Evolutionary conservation across 2,329 filamentous ascomycete species (phyloP).

Genomic region (Venturiaceae sp.): DNA sequence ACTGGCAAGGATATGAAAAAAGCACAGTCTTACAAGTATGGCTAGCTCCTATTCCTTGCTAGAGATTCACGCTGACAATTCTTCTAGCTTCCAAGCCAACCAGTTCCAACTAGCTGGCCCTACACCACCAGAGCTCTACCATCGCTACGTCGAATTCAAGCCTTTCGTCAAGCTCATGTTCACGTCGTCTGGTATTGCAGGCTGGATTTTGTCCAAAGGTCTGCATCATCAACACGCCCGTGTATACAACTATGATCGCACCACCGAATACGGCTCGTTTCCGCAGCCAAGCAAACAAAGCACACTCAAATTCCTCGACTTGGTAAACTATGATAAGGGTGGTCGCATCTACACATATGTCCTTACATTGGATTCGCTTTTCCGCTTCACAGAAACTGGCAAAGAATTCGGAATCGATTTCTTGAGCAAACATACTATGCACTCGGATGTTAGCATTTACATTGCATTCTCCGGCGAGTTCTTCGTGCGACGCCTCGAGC

Average conservation of each 20-base stretch:
- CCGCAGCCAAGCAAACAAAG: conserved; percentile 56
- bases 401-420: conserved; percentile 93
- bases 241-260: conserved; percentile 78
- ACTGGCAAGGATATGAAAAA: conserved; percentile 32
- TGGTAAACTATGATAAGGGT: conserved; percentile 79
- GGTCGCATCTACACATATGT: conserved; percentile 88
- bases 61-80: neutral
- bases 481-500: conserved; percentile 64
- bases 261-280: conserved; percentile 64
- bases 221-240: conserved; percentile 83
- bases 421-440: conserved; percentile 93
- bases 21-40: conserved; percentile 68
- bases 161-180: conserved; percentile 90
- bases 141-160: conserved; percentile 87
- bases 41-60: conserved; percentile 9
- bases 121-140: conserved; percentile 70
- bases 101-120: conserved; percentile 83
- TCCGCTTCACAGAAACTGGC: conserved; percentile 90
- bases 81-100: conserved; percentile 74
- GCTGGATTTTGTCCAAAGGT: conserved; percentile 71
- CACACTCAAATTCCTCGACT: conserved; percentile 70
- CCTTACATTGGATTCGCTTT: conserved; percentile 73
- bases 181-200: conserved; percentile 63
- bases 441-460: conserved; percentile 83
- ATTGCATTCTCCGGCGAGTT: conserved; percentile 92